Evolutionary conservation across 352 stramenopile species (phyloP).

Genomic region (Thraustotheca clavata): DNA sequence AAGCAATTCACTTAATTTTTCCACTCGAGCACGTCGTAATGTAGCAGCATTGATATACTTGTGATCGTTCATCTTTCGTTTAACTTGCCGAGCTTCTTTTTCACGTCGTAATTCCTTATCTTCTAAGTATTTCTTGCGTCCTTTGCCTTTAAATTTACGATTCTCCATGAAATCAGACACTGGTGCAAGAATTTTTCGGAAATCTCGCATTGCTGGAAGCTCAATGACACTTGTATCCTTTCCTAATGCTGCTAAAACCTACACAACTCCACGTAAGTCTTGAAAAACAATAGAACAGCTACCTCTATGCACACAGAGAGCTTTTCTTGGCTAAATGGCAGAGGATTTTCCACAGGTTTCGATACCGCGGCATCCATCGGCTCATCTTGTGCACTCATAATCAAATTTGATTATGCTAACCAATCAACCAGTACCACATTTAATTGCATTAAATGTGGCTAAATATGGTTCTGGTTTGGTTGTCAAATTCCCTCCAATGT

Average conservation of each 20-base stretch:
- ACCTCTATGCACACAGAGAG: constrained; percentile 49
- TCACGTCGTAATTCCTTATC: constrained; percentile 81
- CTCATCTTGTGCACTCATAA: neutral
- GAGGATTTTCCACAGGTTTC: constrained; percentile 25
- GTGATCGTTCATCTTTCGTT: constrained; percentile 85
- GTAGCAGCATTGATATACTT: constrained; percentile 91
- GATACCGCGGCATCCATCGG: neutral
- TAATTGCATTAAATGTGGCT: no score
- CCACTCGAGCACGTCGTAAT: constrained; percentile 83
- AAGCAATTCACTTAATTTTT: constrained; percentile 87
- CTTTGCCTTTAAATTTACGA: constrained; percentile 75
- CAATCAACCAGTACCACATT: no score
- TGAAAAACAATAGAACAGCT: constrained; percentile 4
- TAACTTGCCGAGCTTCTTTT: constrained; percentile 72
- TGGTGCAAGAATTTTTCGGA: constrained; percentile 74
- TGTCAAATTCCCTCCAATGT: no score
- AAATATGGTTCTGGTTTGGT: no score
- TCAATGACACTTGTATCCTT: constrained; percentile 50
- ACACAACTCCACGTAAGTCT: neutral
- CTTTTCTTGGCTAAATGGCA: constrained; percentile 71
- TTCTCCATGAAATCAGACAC: constrained; percentile 70
- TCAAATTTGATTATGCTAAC: no score
- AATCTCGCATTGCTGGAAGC: constrained; percentile 57
- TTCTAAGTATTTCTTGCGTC: constrained; percentile 82
- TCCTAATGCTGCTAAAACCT: constrained; percentile 50